Evolutionary conservation across 148 eudicot genomes (phyloP), one percentile per base, ranked within the genome.

Genomic region (Rhododendron griersonianum): DNA sequence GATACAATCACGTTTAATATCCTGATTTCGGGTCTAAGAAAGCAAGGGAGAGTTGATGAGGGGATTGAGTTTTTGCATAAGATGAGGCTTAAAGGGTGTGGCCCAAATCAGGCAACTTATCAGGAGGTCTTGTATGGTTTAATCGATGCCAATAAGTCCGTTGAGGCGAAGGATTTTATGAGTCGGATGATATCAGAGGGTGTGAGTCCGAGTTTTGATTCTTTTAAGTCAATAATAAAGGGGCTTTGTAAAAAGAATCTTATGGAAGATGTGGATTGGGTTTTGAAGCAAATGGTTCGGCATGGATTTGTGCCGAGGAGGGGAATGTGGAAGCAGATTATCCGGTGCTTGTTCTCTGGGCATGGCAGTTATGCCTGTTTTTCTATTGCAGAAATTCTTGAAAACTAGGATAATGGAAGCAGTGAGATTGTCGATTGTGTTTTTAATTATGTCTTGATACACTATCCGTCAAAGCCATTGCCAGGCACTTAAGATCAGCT

Each of bases 71-170:
- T 95, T 65, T 90, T 93, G 47, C 88, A 92, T 51, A 90, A 86
- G 87, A 93, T 95, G 94, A 89, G 90, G 84, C 89, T 85, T 69
- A 93, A 88, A 87, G 99, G 99, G 44, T 95, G 98, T 90, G 86
- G 88, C 9, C 98, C 99, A 41, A 94, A 93, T 87, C 69, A 87
- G 11, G 97, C 94, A 44, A 90, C 98, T 30, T 92, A 95, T 86
- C 97, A 94, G 76, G 95, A 95, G 89, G 92, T 96, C 11, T 89
- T 96, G 91, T 92, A 95, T 90, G 95, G 94, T 78, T 91, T 96
- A 83, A 89, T 95, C 4, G 88, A 88, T 71, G 87, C 83, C 28
- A 91, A 90, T 86, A 92, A 89, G 74, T 93, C 83, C 81, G 39
- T 76, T 2, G 94, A 92, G 77, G 98, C 98, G 0, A 91, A 88